Evolutionary conservation across 2,329 filamentous ascomycete species (phyloP), one percentile per base, ranked within the genome.

Genomic region (Lecanicillium sp.): DNA sequence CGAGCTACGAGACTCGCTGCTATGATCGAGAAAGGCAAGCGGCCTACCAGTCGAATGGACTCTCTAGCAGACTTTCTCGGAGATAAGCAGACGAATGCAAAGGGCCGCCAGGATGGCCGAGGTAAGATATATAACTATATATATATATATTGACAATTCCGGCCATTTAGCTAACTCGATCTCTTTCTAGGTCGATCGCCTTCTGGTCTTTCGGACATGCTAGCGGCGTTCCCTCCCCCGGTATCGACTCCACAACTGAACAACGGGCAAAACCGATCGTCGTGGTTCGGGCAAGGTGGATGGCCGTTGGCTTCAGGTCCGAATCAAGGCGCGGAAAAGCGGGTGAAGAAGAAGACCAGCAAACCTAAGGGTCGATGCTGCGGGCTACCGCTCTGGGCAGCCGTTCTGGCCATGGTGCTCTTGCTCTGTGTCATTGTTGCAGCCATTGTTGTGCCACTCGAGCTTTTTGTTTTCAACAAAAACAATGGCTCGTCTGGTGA

Each of bases 1-100:
- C 81, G 93, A 56, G 93, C 93, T 10, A 97, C 91, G 1, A 82
- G 81, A 55, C 71, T 97, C 30, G 91, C 90, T 14, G 81, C 87
- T 0, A 90, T 95, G 66, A 83, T 98, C 50, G 91, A 97, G 58
- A 83, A 83, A 55, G 91, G 91, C 11, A 84, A 72, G 54, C 70
- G 81, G 55, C 81, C 81, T 23, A 78, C 71, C 19, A 84, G 81
- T 58, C 73, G 75, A 14, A 67, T 81, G 41, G 74, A 78, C 35
- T 73, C 77, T 17, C 60, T 81, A 12, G 67, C 68, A 33, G 72
- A 75, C 52, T 80, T 73, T 50, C 68, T 73, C 1, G 66, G 69
- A 17, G 72, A 73, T 40, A 67, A 70, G 52, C 65, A 63, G 44
- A 59, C 64, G 36, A 61, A 60, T 49, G 56, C 62, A 51, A 63